Base-by-base conservation (phyloP, 257 asterid species). In the Primulina tabacum region DNA sequence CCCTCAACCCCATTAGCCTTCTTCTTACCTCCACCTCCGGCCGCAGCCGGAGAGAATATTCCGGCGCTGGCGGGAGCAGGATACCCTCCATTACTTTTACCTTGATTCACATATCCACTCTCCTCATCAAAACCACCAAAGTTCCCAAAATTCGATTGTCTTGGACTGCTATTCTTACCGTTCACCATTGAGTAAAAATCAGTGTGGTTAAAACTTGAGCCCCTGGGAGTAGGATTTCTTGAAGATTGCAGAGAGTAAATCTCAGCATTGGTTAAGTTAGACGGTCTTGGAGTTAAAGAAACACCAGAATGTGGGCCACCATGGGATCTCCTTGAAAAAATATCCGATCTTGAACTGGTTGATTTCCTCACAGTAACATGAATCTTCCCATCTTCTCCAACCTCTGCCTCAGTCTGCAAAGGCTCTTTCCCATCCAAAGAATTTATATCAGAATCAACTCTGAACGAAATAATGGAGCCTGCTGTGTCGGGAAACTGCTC, bases 11-110 rank as follows among this genome's bases (percentile, higher is more conserved):
- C 98, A 64, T 83, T 81, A 5, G 74, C 80, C 77, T 87, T 90
- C 90, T 78, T 92, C 69, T 84, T 90, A 4, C 86, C 78, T 60
- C 72, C 79, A 5, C 8, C 80, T 4, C 87, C 84, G 0, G 87
- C 92, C 4, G 92, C 16, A 14, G 73, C 90, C 53, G 98, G 97
- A 64, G 99, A 93, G 76, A 90, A 89, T 4, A 90, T 78, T 56
- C 99, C 99, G 8, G 95, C 90, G 73, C 80, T 80, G 2, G 87
- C 77, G 0, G 97, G 98, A 0, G 83, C 89, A 75, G 98, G 95
- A 79, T 88, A 92, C 75, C 88, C 92, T 35, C 84, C 84, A 73
- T 78, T 82, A 56, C 75, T 77, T 69, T 86, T 79, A 0, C 81
- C 20, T 29, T 72, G 80, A 72, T 75, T 80, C 5, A 83, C 91